Percentiles rank a stretch among this genome's conserved stretches.
These are phyloP conservation scores for Exophiala mesophila DNA, from an alignment of 2,329 filamentous ascomycete species.

Conservation along the genomic window DNA sequence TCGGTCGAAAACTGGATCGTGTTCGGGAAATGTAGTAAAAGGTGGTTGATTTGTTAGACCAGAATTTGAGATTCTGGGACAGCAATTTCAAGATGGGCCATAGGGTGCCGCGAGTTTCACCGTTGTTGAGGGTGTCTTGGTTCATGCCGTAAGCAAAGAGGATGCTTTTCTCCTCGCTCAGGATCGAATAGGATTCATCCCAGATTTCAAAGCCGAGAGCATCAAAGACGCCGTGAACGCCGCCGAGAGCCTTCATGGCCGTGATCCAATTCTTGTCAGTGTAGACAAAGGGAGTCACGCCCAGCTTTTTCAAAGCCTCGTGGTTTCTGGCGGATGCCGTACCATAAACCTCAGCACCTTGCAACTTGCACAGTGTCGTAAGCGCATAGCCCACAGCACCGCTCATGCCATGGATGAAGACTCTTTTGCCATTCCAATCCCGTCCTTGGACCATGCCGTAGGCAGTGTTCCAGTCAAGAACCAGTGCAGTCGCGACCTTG, in stretches of 20 bases:
- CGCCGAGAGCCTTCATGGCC: slow-evolving; percentile 43
- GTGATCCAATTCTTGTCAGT: slow-evolving; percentile 47
- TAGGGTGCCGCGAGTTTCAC: background rate
- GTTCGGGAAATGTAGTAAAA: slow-evolving; percentile 7
- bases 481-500: slow-evolving; percentile 39
- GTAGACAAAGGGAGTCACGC: slow-evolving; percentile 45
- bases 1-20: slow-evolving; percentile 1
- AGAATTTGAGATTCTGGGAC: slow-evolving; percentile 8
- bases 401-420: slow-evolving; percentile 50
- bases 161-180: slow-evolving; percentile 33
- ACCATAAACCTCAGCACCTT: slow-evolving; percentile 47
- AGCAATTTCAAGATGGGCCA: slow-evolving; percentile 10
- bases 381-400: slow-evolving; percentile 46
- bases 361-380: slow-evolving; percentile 39
- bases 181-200: slow-evolving; percentile 47
- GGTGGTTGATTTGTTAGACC: slow-evolving; percentile 1
- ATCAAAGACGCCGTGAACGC: slow-evolving; percentile 47
- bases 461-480: slow-evolving; percentile 42
- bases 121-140: slow-evolving; percentile 3
- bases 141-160: slow-evolving; percentile 9
- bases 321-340: slow-evolving; percentile 48
- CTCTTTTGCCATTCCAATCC: slow-evolving; percentile 41
- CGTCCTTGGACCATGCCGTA: slow-evolving; percentile 30
- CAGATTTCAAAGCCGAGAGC: slow-evolving; percentile 49
- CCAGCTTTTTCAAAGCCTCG: slow-evolving; percentile 34